Percentiles rank a stretch among this genome's conserved stretches.
Evolutionary conservation across 495 filamentous ascomycete species (phyloP).

Genomic region (Amniculicola lignicola): DNA sequence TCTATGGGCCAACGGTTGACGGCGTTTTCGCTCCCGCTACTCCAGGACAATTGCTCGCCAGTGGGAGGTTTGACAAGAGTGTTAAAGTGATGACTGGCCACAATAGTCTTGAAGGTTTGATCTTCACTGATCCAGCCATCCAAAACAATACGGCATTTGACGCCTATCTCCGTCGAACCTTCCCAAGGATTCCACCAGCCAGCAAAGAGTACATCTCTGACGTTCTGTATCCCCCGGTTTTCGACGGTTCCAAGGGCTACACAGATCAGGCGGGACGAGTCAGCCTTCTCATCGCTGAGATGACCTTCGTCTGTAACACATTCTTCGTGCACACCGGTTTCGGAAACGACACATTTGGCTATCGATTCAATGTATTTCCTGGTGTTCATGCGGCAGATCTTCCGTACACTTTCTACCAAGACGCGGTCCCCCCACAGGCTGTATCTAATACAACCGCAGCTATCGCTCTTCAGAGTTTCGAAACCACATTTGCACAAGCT

Average conservation of each 20-base stretch:
- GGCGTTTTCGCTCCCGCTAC: constrained; percentile 55
- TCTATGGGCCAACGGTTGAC: constrained; percentile 57
- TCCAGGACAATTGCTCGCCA: constrained; percentile 53
- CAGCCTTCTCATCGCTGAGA: constrained; percentile 40
- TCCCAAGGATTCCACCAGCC: neutral
- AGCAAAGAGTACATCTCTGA: constrained; percentile 39
- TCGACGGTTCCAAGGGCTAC: constrained; percentile 46
- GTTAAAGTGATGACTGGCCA: constrained; percentile 56
- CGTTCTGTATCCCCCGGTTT: constrained; percentile 44
- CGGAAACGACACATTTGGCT: constrained; percentile 52
- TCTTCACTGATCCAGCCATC: constrained; percentile 46
- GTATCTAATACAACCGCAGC: constrained; percentile 50
- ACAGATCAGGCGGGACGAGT: constrained; percentile 42
- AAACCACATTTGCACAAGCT: constrained; percentile 53
- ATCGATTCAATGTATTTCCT: constrained; percentile 59
- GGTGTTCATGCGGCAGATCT: constrained; percentile 53
- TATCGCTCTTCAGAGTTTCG: constrained; percentile 54
- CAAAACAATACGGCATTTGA: constrained; percentile 32
- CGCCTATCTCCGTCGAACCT: neutral
- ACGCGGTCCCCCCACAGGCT: constrained; percentile 33
- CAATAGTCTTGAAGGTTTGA: constrained; percentile 53
- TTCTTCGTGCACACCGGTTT: constrained; percentile 46
- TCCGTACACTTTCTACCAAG: constrained; percentile 55
- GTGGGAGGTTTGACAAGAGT: constrained; percentile 53
- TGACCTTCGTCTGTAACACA: constrained; percentile 51